Evolutionary conservation across 2,329 filamentous ascomycete genomes (phyloP).

Genomic region (Phyllosticta paracitricarpa): DNA sequence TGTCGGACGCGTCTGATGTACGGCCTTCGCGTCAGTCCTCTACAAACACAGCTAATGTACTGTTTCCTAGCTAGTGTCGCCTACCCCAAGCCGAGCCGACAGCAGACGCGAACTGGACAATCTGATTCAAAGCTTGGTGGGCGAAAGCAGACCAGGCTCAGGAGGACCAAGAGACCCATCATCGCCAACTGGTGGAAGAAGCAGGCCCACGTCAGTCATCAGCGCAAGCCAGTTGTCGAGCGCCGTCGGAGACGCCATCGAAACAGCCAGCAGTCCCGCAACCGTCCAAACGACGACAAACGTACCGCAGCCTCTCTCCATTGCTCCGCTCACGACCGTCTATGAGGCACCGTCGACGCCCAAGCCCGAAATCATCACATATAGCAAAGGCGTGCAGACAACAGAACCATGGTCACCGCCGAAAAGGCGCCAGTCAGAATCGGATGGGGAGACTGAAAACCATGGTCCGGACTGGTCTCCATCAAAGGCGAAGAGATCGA

Average conservation of each 20-base stretch:
- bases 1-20: constrained; percentile 62
- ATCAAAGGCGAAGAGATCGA: constrained; percentile 42
- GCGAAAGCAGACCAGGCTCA: constrained; percentile 63
- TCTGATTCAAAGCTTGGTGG: constrained; percentile 74
- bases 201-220: constrained; percentile 76
- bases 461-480: constrained; percentile 37
- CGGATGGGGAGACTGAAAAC: constrained; percentile 49
- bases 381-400: constrained; percentile 95
- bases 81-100: constrained; percentile 58
- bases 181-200: constrained; percentile 40
- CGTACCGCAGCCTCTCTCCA: constrained; percentile 60
- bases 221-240: constrained; percentile 67
- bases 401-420: constrained; percentile 59
- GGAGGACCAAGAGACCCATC: constrained; percentile 44
- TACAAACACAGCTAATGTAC: constrained; percentile 17
- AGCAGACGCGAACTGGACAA: constrained; percentile 71
- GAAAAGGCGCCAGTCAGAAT: constrained; percentile 44
- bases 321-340: constrained; percentile 63
- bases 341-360: constrained; percentile 71
- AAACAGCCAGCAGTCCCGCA: constrained; percentile 24
- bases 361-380: constrained; percentile 73
- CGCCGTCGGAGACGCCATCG: constrained; percentile 45
- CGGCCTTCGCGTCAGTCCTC: constrained; percentile 2
- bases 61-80: constrained; percentile 50
- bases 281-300: constrained; percentile 35